Percentiles rank a stretch among this genome's conserved stretches.
These are phyloP conservation scores for Salpingoeca rosetta DNA, from an alignment of 78 protist species.

Conservation along the genomic window DNA sequence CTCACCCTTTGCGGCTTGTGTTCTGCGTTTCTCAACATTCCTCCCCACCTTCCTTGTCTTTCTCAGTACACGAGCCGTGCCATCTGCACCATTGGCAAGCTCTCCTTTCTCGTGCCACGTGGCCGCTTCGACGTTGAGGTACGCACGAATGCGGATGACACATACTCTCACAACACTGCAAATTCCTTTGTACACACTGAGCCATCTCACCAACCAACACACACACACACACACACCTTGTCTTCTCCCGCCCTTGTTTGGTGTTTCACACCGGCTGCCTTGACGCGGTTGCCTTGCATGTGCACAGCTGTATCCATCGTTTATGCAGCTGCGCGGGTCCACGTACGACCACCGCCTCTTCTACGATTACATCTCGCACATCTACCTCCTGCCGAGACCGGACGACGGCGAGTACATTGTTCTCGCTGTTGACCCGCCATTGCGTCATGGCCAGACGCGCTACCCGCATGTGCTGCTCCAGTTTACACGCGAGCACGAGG, in stretches of 20 bases:
- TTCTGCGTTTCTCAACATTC: not conserved
- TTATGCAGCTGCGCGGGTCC: not conserved
- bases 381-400: not conserved
- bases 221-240: no score
- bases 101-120: not conserved
- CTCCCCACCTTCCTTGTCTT: not conserved
- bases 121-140: not conserved
- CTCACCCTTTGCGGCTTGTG: not conserved
- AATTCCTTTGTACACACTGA: not conserved
- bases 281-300: not conserved
- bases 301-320: not conserved
- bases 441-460: not conserved
- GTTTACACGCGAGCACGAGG: not conserved
- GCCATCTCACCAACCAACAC: not conserved
- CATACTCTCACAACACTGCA: not conserved
- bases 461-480: not conserved
- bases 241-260: no score
- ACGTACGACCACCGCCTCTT: not conserved
- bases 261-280: no score
- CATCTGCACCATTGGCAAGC: not conserved
- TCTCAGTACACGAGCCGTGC: not conserved
- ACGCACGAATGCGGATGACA: not conserved
- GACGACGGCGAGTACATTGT: not conserved
- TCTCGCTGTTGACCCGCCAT: not conserved
- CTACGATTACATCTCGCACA: not conserved